Evolutionary conservation across 208 protist species (phyloP), one percentile per base, ranked within the genome.

Genomic region (Leishmania aethiopica): DNA sequence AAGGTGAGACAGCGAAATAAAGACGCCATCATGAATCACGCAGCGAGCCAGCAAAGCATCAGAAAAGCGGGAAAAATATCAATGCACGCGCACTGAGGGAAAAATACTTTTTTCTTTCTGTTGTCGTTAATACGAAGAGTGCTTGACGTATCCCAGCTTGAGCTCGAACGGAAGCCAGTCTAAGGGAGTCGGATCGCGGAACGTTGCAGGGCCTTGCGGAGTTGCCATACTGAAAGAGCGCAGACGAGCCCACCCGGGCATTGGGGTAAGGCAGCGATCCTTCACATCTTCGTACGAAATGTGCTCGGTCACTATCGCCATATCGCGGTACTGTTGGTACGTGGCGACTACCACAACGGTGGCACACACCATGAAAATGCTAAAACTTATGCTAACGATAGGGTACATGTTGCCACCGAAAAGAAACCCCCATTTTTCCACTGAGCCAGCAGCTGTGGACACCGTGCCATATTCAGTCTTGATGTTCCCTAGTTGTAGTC

Each of bases 121-220:
- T 45, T 2, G 19, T 53, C 70, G n/a, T 86, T 94, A 97, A 77
- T 96, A 96, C 0, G 94, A 97, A 51, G 94, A 92, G 72, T 97
- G 94, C 83, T 96, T 97, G 53, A 97, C 94, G 73, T 96, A 92
- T 47, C 94, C 94, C 69, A 97, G 91, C 83, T 97, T 97, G 57
- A 97, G 85, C 80, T 97, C 92, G 74, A 97, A 97, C 71, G 94
- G 94, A 17, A 97, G 87, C 94, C 94, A 97, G 79, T 97, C 93
- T 75, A 97, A 84, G 42, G 94, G 94, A n/a, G 93, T 97, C 11
- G 93, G 93, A 71, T 97, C 93, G 66, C 94, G 91, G 79, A 91
- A 96, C 40, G 94, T 96, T 75, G 90, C 79, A 49, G 90, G 90
- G 64, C 94, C 94, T 35, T 89, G 78, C 19, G 92, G 89, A 37